phyloP scores from a whole-genome alignment of 257 asterid genomes.

The Linaria vulgaris region DNA sequence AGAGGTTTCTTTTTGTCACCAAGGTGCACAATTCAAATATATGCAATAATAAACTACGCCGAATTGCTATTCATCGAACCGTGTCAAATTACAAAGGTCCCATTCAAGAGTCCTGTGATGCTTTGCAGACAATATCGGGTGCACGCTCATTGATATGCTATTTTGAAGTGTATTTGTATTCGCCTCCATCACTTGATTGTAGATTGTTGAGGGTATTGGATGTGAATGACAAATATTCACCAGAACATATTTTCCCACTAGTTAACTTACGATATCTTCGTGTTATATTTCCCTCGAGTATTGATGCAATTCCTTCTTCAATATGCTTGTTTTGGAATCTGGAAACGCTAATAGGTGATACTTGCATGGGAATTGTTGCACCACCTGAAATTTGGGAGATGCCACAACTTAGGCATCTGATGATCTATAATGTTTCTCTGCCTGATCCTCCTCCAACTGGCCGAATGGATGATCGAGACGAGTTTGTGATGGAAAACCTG shows the following conservation, averaged over 20 bases:
- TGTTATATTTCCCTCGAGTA: neutral
- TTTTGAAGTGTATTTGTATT: too few species aligned
- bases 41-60: neutral
- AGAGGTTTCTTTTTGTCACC: neutral
- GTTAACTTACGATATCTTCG: neutral
- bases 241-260: neutral
- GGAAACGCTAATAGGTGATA: neutral
- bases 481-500: neutral
- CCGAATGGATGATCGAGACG: neutral
- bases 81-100: neutral
- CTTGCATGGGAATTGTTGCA: neutral
- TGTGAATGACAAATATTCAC: too few species aligned
- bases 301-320: neutral
- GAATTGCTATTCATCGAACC: neutral
- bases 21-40: neutral
- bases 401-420: constrained; percentile 4
- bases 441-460: neutral
- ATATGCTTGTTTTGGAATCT: neutral
- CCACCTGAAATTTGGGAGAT: neutral
- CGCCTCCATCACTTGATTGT: too few species aligned
- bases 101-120: neutral
- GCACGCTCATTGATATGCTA: neutral
- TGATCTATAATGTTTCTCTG: neutral
- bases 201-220: neutral
- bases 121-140: too few species aligned